Percentiles rank a stretch among this genome's conserved stretches.
Conservation (phyloP, 768 basidiomycete species). For the Neoboletus magnificus region DNA sequence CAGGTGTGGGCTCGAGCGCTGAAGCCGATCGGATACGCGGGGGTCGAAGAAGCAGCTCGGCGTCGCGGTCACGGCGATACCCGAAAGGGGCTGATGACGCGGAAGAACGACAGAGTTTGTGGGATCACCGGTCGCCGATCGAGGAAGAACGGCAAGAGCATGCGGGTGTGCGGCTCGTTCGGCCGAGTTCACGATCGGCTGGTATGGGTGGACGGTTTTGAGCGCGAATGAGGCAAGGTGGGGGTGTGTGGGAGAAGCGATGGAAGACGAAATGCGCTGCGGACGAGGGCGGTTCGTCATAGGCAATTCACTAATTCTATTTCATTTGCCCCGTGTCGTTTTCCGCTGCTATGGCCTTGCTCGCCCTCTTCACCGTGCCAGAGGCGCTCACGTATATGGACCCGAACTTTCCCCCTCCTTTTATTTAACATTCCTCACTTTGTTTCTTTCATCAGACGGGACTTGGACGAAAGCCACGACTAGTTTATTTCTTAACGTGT, state of each 20-base stretch:
- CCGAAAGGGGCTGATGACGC: conserved; percentile 49
- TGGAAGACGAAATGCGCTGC: background rate
- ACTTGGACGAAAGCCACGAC: background rate
- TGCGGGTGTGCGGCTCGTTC: conserved; percentile 41
- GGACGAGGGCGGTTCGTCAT: background rate
- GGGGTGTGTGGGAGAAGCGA: background rate
- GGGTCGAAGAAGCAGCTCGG: conserved; percentile 37
- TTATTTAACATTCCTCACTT: background rate
- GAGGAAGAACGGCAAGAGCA: conserved; percentile 18
- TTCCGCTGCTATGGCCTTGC: background rate
- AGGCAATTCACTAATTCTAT: background rate
- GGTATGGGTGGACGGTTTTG: conserved; percentile 19
- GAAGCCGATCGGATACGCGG: conserved; percentile 19
- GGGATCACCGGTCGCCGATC: conserved; percentile 34
- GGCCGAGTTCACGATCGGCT: conserved; percentile 16
- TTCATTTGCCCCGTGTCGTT: background rate
- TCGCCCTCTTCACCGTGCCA: background rate
- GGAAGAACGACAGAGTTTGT: conserved; percentile 61
- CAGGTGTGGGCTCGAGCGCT: background rate
- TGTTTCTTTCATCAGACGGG: background rate
- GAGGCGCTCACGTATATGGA: background rate
- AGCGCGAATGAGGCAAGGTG: background rate
- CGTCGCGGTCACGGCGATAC: conserved; percentile 48
- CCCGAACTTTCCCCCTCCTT: background rate
- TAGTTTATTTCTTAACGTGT: background rate